Conservation (phyloP, 2,329 filamentous ascomycete genomes). For the Monosporascus sp. region DNA sequence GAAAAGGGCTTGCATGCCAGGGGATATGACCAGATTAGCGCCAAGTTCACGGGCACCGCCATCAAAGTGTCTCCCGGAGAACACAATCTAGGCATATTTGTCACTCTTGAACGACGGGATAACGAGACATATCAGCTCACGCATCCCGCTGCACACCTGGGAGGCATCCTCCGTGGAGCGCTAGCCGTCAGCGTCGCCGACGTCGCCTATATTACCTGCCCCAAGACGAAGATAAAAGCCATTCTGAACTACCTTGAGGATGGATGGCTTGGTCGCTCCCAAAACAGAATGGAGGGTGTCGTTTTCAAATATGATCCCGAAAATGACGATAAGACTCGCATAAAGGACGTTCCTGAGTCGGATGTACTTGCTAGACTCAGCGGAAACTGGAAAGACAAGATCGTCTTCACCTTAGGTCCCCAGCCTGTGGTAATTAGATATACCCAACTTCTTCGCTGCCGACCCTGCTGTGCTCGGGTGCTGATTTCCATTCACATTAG, state of each 20-base stretch:
- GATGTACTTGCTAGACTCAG: conserved; percentile 78
- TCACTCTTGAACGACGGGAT: conserved; percentile 72
- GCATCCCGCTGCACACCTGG: conserved; percentile 88
- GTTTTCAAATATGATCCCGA: conserved; percentile 86
- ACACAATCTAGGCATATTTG: conserved; percentile 94
- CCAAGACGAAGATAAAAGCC: conserved; percentile 84
- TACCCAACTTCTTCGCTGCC: background rate
- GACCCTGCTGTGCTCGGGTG: background rate
- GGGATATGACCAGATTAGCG: conserved; percentile 93
- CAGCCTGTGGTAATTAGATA: conserved; percentile 52
- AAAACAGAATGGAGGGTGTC: conserved; percentile 87
- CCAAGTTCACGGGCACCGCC: conserved; percentile 95
- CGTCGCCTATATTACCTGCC: conserved; percentile 80
- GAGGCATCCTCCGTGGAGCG: conserved; percentile 81
- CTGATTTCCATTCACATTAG: conserved; percentile 19
- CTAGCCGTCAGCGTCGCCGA: conserved; percentile 88
- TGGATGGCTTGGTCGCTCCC: conserved; percentile 85
- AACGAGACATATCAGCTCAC: conserved; percentile 93
- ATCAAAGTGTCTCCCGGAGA: conserved; percentile 87
- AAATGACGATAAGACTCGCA: conserved; percentile 71
- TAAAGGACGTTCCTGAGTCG: conserved; percentile 81
- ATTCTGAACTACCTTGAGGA: conserved; percentile 93
- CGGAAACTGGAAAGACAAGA: conserved; percentile 77
- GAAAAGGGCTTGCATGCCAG: conserved; percentile 82
- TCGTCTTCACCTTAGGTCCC: conserved; percentile 55